Base-by-base conservation (phyloP, 2,329 filamentous ascomycete genomes). In the Penicillium sp. region DNA sequence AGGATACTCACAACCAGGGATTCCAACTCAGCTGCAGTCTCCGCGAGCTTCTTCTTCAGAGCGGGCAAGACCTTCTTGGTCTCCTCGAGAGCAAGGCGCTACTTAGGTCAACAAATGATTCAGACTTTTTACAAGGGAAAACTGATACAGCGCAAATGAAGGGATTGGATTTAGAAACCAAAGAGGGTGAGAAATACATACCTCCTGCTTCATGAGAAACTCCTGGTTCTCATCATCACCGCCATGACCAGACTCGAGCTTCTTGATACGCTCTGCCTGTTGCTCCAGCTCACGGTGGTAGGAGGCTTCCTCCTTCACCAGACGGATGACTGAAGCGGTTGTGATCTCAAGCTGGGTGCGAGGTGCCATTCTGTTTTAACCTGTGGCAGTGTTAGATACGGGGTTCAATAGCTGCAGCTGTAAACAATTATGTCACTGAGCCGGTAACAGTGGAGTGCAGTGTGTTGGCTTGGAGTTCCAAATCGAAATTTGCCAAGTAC, bases 271-370 rank as follows among this genome's bases (percentile, higher is more conserved):
- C 46, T 78, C 76, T 55, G 86, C 76, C 63, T 97, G 90, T 50
- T 83, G 75, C 49, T 78, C 73, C 14, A 90, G 77, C 67, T 98
- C 93, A 62, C 85, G 85, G 74, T 90, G 85, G 71, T 98, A 97
- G 57, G 84, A 91, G 26, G 78, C 74, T 67, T 96, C 87, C 68
- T 98, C 93, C 68, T 94, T 96, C 52, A 95, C 80, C 33, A 97
- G 79, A 43, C 93, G 87, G 56, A 79, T 75, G 53, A 97, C 80
- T 14, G 87, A 81, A 47, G 83, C 80, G 16, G 87, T 93, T 30
- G 85, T 82, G 61, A 96, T 93, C 87, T 46, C 87, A 81, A 67
- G 94, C 88, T 57, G 80, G 69, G 63, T 96, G 80, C 54, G 83
- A 78, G 87, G 77, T 3, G 87, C 77, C 89, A 95, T 95, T 34